Conservation (phyloP, 2,329 filamentous ascomycete genomes). For the Emergomyces orientalis region DNA sequence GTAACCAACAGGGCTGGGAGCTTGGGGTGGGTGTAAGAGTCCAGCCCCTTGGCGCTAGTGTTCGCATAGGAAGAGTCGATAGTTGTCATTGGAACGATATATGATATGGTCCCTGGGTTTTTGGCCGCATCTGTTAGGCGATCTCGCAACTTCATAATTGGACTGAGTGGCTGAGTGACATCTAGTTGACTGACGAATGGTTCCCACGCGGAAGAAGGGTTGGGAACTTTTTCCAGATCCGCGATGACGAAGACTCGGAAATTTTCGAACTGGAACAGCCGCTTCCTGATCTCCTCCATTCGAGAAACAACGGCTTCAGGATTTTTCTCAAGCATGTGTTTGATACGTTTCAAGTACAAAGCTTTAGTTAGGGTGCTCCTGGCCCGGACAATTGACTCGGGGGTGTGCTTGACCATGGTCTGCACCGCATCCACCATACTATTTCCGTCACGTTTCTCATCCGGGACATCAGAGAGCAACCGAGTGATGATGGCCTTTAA, state of each 20-base stretch:
- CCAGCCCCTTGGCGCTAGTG: constrained; percentile 63
- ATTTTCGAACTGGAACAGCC: constrained; percentile 75
- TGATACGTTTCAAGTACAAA: constrained; percentile 75
- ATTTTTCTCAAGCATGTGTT: constrained; percentile 67
- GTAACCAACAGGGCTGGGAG: constrained; percentile 82
- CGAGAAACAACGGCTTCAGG: constrained; percentile 65
- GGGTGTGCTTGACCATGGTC: constrained; percentile 70
- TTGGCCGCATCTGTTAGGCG: constrained; percentile 68
- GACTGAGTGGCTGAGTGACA: constrained; percentile 48
- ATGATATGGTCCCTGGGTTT: constrained; percentile 63
- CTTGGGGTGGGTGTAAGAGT: constrained; percentile 64
- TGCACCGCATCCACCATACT: constrained; percentile 54
- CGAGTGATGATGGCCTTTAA: constrained; percentile 60
- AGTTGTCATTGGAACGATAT: constrained; percentile 80
- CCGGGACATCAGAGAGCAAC: constrained; percentile 81
- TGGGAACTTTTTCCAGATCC: constrained; percentile 62
- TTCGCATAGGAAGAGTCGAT: constrained; percentile 87
- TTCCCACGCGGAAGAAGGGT: constrained; percentile 74
- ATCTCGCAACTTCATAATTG: constrained; percentile 59
- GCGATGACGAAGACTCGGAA: constrained; percentile 77
- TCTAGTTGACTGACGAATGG: constrained; percentile 48
- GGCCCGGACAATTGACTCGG: constrained; percentile 65
- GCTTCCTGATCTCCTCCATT: constrained; percentile 65
- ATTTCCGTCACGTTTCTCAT: constrained; percentile 74
- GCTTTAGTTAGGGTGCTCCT: constrained; percentile 77